Conservation (phyloP, 768 basidiomycete genomes). For the Mycena floridula region DNA sequence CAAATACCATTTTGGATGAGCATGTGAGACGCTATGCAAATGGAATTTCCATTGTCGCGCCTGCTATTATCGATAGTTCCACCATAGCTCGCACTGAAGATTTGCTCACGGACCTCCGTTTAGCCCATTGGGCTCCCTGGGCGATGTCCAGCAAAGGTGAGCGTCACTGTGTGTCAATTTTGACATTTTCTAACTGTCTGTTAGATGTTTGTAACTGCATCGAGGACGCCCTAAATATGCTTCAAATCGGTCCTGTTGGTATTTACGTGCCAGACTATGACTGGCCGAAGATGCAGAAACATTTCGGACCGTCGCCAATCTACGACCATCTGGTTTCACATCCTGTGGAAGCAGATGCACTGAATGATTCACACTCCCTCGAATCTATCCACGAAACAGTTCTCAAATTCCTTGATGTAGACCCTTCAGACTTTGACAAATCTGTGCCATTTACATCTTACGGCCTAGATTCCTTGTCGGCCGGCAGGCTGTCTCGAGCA, state of each 20-base stretch:
- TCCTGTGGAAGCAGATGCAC: neutral
- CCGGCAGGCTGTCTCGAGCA: neutral
- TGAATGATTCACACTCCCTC: neutral
- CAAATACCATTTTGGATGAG: conserved; percentile 25
- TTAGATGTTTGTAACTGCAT: neutral
- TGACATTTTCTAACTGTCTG: neutral
- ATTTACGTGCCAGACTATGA: neutral
- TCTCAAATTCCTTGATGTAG: neutral
- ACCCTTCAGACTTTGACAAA: conserved; percentile 1
- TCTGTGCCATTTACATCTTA: conserved; percentile 6
- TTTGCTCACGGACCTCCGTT: neutral
- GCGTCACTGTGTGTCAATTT: neutral
- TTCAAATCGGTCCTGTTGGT: neutral
- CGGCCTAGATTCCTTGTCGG: conserved; percentile 4
- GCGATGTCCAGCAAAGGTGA: neutral
- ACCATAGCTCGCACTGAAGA: neutral
- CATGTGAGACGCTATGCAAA: conserved; percentile 17
- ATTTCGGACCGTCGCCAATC: neutral
- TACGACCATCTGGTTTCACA: neutral
- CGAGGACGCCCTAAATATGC: neutral
- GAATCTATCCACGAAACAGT: neutral
- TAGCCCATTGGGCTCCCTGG: neutral
- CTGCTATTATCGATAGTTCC: conserved; percentile 18
- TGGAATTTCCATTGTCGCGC: conserved; percentile 25
- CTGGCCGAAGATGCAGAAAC: neutral